Conservation (phyloP, 441 rosid genomes). For the Geranium incanum region DNA sequence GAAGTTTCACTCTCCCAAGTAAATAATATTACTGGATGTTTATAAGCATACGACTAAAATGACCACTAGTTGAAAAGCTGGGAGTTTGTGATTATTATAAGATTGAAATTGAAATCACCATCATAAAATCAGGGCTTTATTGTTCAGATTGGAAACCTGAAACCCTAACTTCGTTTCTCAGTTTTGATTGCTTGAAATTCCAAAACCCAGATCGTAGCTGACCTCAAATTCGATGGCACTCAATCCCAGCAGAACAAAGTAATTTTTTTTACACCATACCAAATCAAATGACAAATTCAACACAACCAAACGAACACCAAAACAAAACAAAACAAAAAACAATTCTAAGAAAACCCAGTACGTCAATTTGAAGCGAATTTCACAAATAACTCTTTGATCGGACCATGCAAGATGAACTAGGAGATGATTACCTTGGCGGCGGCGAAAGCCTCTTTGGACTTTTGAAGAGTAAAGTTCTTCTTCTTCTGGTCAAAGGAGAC, state of each 20-base stretch:
- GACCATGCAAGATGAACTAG: neutral
- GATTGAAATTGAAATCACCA: neutral
- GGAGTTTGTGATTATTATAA: no score
- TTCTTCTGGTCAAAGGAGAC: slow-evolving; percentile 69
- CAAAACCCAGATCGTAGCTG: neutral
- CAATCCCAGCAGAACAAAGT: neutral
- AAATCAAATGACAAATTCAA: no score
- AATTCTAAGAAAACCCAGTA: no score
- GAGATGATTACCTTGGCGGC: slow-evolving; percentile 52
- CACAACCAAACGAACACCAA: neutral
- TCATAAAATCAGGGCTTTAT: neutral
- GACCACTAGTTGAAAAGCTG: no score
- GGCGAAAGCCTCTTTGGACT: slow-evolving; percentile 79
- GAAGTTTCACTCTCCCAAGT: no score
- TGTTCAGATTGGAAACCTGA: no score
- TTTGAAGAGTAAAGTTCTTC: slow-evolving; percentile 62
- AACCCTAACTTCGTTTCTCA: neutral
- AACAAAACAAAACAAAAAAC: no score
- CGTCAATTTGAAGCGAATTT: neutral
- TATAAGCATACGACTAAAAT: no score
- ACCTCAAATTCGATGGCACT: neutral
- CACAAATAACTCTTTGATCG: neutral
- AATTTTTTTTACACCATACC: no score
- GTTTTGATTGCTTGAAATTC: neutral
- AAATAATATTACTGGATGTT: no score